Conservation (phyloP, 2,329 filamentous ascomycete species). For the Capronia coronata region DNA sequence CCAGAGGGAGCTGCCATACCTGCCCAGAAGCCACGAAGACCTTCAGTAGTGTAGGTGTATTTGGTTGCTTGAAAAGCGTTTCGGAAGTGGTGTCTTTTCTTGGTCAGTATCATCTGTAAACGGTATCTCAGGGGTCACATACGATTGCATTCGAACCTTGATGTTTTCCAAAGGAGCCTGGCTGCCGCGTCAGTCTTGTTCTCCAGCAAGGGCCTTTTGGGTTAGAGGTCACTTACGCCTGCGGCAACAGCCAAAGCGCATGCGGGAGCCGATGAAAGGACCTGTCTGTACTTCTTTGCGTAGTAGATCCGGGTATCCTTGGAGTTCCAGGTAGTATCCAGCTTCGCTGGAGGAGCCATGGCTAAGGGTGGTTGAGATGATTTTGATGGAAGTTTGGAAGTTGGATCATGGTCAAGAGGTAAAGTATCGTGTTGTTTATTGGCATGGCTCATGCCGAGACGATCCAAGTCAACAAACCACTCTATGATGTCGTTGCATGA, state of each 20-base stretch:
- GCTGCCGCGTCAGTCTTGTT: slow-evolving; percentile 14
- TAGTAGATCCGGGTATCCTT: slow-evolving; percentile 38
- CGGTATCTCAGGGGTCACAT: slow-evolving; percentile 18
- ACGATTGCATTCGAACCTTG: slow-evolving; percentile 48
- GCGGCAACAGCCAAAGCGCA: slow-evolving; percentile 41
- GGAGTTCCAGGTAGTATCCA: slow-evolving; percentile 21
- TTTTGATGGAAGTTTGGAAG: slow-evolving; percentile 33
- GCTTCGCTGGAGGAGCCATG: slow-evolving; percentile 14
- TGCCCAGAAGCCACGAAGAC: slow-evolving; percentile 43
- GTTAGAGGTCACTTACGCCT: slow-evolving; percentile 37
- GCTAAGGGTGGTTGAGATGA: slow-evolving; percentile 30
- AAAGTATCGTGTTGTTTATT: slow-evolving; percentile 21
- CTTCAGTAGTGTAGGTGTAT: slow-evolving; percentile 44
- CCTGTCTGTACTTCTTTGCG: slow-evolving; percentile 43
- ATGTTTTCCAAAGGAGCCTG: slow-evolving; percentile 45
- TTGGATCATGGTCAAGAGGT: slow-evolving; percentile 37
- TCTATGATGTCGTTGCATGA: slow-evolving; percentile 3
- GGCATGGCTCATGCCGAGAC: slow-evolving; percentile 28
- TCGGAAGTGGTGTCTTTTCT: slow-evolving; percentile 39
- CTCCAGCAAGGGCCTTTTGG: not conserved
- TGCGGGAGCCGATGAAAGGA: slow-evolving; percentile 41
- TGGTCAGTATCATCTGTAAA: slow-evolving; percentile 5
- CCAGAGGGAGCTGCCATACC: slow-evolving; percentile 29
- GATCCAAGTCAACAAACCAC: slow-evolving; percentile 5
- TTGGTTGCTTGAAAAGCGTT: slow-evolving; percentile 39